These are phyloP conservation scores for Gaultheria prostrata DNA, from an alignment of 148 eudicot species.

Conservation along the genomic window DNA sequence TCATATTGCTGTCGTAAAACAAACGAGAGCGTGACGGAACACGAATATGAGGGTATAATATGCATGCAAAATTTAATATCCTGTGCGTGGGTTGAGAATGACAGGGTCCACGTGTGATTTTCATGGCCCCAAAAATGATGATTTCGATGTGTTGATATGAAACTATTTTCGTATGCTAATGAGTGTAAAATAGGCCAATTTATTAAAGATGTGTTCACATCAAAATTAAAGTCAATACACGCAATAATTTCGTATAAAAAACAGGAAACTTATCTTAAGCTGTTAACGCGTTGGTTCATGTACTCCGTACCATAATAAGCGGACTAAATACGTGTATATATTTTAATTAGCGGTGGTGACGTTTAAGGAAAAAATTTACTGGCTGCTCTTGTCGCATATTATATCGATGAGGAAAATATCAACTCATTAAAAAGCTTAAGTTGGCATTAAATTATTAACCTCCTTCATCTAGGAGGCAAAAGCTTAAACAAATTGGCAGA, in stretches of 20 bases:
- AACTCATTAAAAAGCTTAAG: too few relatives aligned
- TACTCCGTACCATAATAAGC: background rate
- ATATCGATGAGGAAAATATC: too few relatives aligned
- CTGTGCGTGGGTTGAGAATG: constrained; percentile 20
- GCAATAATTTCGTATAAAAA: constrained; percentile 16
- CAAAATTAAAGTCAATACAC: constrained; percentile 32
- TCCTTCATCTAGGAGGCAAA: too few relatives aligned
- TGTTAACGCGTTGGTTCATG: background rate
- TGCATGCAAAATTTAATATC: background rate
- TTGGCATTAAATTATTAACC: too few relatives aligned
- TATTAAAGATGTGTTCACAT: constrained; percentile 25
- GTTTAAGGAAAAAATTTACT: background rate
- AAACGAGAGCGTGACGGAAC: constrained; percentile 66
- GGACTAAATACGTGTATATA: background rate
- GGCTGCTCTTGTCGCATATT: background rate
- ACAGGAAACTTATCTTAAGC: constrained; percentile 17
- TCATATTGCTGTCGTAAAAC: constrained; percentile 12
- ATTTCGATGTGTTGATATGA: constrained; percentile 9
- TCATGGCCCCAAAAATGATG: background rate
- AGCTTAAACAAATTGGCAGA: too few relatives aligned
- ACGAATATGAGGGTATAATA: background rate
- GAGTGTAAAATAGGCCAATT: constrained; percentile 35
- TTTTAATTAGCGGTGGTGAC: too few relatives aligned
- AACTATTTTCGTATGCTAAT: constrained; percentile 9
- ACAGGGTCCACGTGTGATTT: constrained; percentile 31